Base-by-base conservation (phyloP, 495 filamentous ascomycete species). In the Penicillium cosmopolitanum region DNA sequence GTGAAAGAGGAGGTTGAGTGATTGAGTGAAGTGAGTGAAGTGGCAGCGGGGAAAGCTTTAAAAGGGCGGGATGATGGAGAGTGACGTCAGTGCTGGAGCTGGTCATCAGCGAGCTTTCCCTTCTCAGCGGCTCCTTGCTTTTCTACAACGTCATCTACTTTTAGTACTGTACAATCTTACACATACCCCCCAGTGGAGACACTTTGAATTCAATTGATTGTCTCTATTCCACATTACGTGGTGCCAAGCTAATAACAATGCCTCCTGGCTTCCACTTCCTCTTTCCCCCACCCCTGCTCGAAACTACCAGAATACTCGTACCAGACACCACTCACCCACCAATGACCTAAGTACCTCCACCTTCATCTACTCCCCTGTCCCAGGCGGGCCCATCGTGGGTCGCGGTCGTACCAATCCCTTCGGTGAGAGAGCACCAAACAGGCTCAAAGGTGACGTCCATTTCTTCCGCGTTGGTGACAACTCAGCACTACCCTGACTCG, bases 321-420 rank as follows among this genome's bases (percentile, higher is more conserved):
- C 42, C 42, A 44, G 21, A 9, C 15, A 13, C 40, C 40, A 40
- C 50, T 21, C 8, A 31, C 28, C 28, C 28, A 31, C 28, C 28
- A 3, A 31, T 31, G 28, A 31, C 28, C 28, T 31, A 31, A 57
- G 10, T 21, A 87, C 56, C 87, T 78, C 63, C 84, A 87, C 43
- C 80, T 12, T 28, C 46, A 31, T 48, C 81, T 66, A 91, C 87
- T 60, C 80, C 83, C 65, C 77, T 82, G 9, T 85, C 75, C 60
- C 89, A 87, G 71, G 84, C 88, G 28, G 28, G 28, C 51, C 87
- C 88, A 87, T 15, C 80, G 81, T 25, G 84, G 82, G 44, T 90
- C 82, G 13, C 83, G 75, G 56, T 86, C 79, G 64, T 85, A 50
- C 60, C 16, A 57, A 21, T 31, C 63, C 59, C 48, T 65, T 70